phyloP scores from a whole-genome alignment of 768 basidiomycete species.

The Rhodotorula toruloides region DNA sequence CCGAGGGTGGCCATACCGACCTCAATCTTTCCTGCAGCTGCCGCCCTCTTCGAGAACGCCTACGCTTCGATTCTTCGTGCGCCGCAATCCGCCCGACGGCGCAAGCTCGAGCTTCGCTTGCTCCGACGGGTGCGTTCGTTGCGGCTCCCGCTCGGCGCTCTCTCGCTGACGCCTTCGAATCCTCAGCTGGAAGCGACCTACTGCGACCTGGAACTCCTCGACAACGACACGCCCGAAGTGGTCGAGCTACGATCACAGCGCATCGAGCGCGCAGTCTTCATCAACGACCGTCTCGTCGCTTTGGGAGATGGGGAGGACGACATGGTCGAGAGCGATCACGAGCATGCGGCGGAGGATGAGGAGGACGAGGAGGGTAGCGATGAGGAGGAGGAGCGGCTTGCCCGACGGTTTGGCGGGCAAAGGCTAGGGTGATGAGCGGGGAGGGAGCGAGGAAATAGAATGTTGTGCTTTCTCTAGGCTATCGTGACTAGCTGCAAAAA shows the following conservation, averaged over 20 bases:
- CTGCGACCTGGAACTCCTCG: slow-evolving; percentile 33
- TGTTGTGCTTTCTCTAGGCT: not conserved
- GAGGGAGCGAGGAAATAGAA: not conserved
- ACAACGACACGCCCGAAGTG: slow-evolving; percentile 35
- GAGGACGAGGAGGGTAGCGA: slow-evolving; percentile 18
- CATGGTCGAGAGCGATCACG: not conserved
- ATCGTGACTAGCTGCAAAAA: not conserved
- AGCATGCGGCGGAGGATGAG: slow-evolving; percentile 15
- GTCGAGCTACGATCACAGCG: slow-evolving; percentile 28
- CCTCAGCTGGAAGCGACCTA: slow-evolving; percentile 36
- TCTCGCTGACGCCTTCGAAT: not conserved
- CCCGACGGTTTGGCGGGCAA: slow-evolving; percentile 5
- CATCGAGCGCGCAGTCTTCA: slow-evolving; percentile 37
- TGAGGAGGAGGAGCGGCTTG: slow-evolving; percentile 10
- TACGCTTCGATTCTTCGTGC: slow-evolving; percentile 33
- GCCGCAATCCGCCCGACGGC: not conserved
- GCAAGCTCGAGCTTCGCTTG: slow-evolving; percentile 23
- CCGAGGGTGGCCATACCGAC: not conserved
- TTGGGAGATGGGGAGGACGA: slow-evolving; percentile 62
- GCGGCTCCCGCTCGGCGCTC: no score
- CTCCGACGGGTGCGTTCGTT: slow-evolving; percentile 21
- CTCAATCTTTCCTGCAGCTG: slow-evolving; percentile 9
- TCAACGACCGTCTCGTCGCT: slow-evolving; percentile 33
- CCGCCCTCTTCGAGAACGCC: slow-evolving; percentile 37
- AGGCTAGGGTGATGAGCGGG: not conserved